Percentiles rank a stretch among this genome's conserved stretches.
phyloP scores from a whole-genome alignment of 306 rosid genomes.

The Psophocarpus tetragonolobus region DNA sequence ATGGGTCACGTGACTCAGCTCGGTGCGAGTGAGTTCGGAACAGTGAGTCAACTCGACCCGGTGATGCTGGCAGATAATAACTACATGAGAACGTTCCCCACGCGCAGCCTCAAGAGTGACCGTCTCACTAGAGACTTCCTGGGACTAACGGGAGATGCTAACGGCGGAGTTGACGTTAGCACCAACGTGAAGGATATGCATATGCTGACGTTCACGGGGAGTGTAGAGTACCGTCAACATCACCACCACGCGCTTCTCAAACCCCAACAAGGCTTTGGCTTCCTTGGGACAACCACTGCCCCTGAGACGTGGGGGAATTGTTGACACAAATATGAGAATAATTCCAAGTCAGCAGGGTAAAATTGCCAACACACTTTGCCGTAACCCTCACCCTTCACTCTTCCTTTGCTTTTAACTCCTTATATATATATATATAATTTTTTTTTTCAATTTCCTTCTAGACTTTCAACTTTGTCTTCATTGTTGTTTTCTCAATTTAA shows the following conservation, averaged over 20 bases:
- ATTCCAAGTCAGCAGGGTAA: conserved; percentile 24
- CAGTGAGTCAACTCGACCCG: conserved; percentile 28
- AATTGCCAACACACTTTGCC: neutral
- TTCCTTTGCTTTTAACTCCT: neutral
- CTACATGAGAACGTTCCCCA: conserved; percentile 32
- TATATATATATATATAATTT: neutral
- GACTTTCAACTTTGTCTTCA: neutral
- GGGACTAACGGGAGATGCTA: conserved; percentile 44
- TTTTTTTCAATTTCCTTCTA: neutral
- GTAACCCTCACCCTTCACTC: neutral
- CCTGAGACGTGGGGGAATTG: conserved; percentile 61
- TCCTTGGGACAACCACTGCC: conserved; percentile 47
- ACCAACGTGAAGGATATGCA: conserved; percentile 56
- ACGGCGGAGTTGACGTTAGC: conserved; percentile 43
- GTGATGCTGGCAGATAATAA: conserved; percentile 22
- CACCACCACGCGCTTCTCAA: conserved; percentile 39
- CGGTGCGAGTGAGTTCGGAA: conserved; percentile 45
- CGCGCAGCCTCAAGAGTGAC: conserved; percentile 43
- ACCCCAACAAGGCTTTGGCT: conserved; percentile 59
- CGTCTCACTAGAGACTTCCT: conserved; percentile 26
- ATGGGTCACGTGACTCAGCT: conserved; percentile 48
- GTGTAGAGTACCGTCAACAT: conserved; percentile 42
- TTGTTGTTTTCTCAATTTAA: neutral
- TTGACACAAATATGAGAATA: neutral
- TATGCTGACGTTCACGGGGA: conserved; percentile 61